Percentiles rank a stretch among this genome's conserved stretches.
Evolutionary conservation across 1,139 yeast species (phyloP).

Genomic region (Diutina scorzettiae): DNA sequence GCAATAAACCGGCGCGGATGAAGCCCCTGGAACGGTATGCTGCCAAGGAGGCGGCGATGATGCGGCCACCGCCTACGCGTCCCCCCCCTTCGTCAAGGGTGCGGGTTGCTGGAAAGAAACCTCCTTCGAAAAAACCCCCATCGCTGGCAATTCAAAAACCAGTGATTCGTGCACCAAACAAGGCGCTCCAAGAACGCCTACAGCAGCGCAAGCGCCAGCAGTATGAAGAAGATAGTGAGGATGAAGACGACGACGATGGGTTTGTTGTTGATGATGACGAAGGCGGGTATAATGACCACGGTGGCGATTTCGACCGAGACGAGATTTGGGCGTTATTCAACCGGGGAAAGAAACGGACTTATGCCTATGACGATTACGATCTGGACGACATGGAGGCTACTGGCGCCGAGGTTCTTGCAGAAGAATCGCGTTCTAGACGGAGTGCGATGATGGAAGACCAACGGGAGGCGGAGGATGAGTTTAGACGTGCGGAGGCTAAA

Average conservation of each 20-base stretch:
- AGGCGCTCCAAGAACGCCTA: constrained; percentile 17
- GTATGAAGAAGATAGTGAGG: constrained; percentile 9
- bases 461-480: constrained; percentile 48
- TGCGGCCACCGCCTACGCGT: constrained; percentile 12
- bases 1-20: constrained; percentile 14
- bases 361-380: constrained; percentile 33
- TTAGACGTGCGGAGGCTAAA: constrained; percentile 16
- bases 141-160: constrained; percentile 12
- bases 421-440: constrained; percentile 55
- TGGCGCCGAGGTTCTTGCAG: constrained; percentile 75
- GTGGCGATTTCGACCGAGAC: constrained; percentile 54
- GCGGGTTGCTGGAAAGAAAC: background rate
- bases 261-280: constrained; percentile 39
- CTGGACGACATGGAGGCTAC: constrained; percentile 87
- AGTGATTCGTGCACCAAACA: constrained; percentile 10
- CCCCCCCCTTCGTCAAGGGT: background rate
- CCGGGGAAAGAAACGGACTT: constrained; percentile 41
- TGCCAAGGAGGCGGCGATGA: constrained; percentile 12
- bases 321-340: constrained; percentile 86
- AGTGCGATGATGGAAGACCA: constrained; percentile 56
- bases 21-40: constrained; percentile 13
- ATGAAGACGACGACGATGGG: constrained; percentile 27
- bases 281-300: constrained; percentile 20
- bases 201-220: constrained; percentile 3
- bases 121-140: background rate